A percentile compares a stretch with the other conserved stretches of the same genome.
These are phyloP conservation scores for Gillenia trifoliata DNA, from an alignment of 306 rosid genomes.

Conservation along the genomic window DNA sequence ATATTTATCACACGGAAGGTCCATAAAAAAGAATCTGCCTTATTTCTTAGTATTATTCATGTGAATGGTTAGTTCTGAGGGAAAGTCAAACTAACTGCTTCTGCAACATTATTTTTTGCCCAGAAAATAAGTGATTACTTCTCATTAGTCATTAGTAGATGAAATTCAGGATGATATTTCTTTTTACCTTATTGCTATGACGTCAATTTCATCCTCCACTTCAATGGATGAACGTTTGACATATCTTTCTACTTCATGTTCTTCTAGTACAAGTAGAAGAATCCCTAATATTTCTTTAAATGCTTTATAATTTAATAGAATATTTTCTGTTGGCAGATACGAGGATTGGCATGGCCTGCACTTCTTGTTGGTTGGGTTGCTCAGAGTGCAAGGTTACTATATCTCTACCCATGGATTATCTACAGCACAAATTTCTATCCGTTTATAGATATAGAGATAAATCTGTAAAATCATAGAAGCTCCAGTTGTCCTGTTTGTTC, in stretches of 20 bases:
- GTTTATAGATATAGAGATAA: not conserved
- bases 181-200: not conserved
- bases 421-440: not conserved
- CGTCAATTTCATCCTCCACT: not conserved
- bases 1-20: not conserved
- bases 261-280: not conserved
- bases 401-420: slow-evolving; percentile 18
- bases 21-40: not conserved
- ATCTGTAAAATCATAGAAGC: not conserved
- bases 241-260: not conserved
- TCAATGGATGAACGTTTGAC: not conserved
- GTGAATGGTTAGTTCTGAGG: not conserved
- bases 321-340: slow-evolving; percentile 44
- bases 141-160: not conserved
- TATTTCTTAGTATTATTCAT: not conserved
- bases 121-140: not conserved
- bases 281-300: slow-evolving; percentile 6
- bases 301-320: slow-evolving; percentile 11
- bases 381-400: slow-evolving; percentile 71
- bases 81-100: not conserved
- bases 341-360: slow-evolving; percentile 86
- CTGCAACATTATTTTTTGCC: not conserved
- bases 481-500: not conserved
- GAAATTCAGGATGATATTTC: not conserved
- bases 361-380: slow-evolving; percentile 67